phyloP scores from a whole-genome alignment of 2,329 filamentous ascomycete species.

The Trichoderma aggressivum region DNA sequence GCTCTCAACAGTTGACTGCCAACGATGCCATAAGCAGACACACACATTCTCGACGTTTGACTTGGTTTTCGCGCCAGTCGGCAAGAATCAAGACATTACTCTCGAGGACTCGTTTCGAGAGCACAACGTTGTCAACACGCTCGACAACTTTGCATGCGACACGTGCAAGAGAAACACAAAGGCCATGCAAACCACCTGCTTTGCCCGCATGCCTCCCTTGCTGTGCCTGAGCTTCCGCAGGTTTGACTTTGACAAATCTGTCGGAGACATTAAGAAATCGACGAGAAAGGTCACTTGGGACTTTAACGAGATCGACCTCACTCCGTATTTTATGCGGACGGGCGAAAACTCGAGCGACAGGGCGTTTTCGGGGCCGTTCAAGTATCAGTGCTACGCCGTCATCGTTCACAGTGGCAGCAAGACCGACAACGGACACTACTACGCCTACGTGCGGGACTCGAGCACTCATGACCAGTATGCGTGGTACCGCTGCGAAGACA shows the following conservation, averaged over 20 bases:
- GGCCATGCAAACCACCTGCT: constrained; percentile 67
- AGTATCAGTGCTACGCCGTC: constrained; percentile 84
- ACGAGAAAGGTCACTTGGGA: constrained; percentile 73
- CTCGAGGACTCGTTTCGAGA: constrained; percentile 64
- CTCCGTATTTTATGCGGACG: constrained; percentile 40
- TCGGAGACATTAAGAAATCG: constrained; percentile 56
- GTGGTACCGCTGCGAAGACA: constrained; percentile 53
- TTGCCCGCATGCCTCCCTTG: constrained; percentile 75
- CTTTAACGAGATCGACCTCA: constrained; percentile 62
- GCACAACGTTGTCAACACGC: constrained; percentile 64
- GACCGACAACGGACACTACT: constrained; percentile 75
- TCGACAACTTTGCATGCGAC: constrained; percentile 71
- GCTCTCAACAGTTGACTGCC: constrained; percentile 68
- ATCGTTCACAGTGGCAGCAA: constrained; percentile 70
- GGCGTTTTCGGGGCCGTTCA: constrained; percentile 55
- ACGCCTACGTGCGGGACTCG: constrained; percentile 62
- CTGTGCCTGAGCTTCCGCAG: constrained; percentile 74
- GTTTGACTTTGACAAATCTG: constrained; percentile 38
- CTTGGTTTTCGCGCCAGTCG: constrained; percentile 49
- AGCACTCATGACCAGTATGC: constrained; percentile 40
- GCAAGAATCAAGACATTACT: constrained; percentile 31
- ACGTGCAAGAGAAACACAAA: constrained; percentile 66
- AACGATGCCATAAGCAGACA: constrained; percentile 50
- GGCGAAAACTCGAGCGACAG: constrained; percentile 38
- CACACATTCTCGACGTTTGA: constrained; percentile 48